Base-by-base conservation (phyloP, 805 yeast species). In the Candida silvicultrix region DNA sequence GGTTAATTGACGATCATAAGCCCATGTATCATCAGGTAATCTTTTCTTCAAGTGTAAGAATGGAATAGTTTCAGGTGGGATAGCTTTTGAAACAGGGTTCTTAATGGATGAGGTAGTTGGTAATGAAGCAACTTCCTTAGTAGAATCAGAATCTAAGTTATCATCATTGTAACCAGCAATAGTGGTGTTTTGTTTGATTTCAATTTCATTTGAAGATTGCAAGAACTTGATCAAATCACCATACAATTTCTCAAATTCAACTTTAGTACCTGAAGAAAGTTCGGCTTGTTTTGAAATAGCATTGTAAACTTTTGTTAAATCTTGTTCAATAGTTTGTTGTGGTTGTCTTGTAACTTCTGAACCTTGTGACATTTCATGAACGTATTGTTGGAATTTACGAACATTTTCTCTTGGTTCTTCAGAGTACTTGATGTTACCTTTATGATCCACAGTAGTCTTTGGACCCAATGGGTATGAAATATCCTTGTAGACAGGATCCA, bases 381-480 rank as follows among this genome's bases (percentile, higher is more conserved):
- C 97, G 66, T 94, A 94, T 66, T 90, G 92, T 71, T 94, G 97
- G 53, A 94, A 78, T 67, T 94, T 94, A 70, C 97, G 83, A 52
- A 90, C 95, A 50, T 92, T 80, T 42, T 90, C 87, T 69, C 96
- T 86, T 64, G 88, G 82, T 51, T 77, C 84, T 73, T 94, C 99
- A 49, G 80, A 74, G 69, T 89, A 94, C 49, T 73, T 76, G 61
- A 94, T 79, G 63, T 82, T 86, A 68, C 99, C 99, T 72, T 84
- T 88, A 53, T 81, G 77, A 60, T 87, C 95, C 56, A 94, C 85
- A 38, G 79, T 74, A 39, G 98, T 92, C 67, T 86, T 82, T 58
- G 99, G 99, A 56, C 95, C 97, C 45, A 96, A 87, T 65, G 97
- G 97, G 63, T 83, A 83, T 49, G 88, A 77, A 50, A 94, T 95